These are phyloP conservation scores for Scheffersomyces stambukii DNA, from an alignment of 1,139 yeast genomes.

Conservation along the genomic window DNA sequence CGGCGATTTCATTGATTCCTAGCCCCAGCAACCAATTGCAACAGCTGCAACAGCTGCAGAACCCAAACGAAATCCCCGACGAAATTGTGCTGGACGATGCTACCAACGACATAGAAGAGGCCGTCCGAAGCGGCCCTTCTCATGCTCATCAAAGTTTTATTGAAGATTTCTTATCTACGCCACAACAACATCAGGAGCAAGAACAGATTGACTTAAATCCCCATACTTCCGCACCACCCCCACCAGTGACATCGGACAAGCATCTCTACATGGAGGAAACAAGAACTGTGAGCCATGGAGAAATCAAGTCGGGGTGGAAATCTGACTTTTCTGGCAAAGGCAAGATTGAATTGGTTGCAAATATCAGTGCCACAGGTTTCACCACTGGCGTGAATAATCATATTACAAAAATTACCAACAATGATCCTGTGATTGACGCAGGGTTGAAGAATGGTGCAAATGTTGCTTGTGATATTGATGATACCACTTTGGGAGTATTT, in stretches of 20 bases:
- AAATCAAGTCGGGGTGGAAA: slow-evolving; percentile 89
- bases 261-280: slow-evolving; percentile 65
- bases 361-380: slow-evolving; percentile 52
- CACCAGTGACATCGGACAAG: slow-evolving; percentile 12
- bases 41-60: slow-evolving; percentile 3
- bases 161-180: slow-evolving; percentile 23
- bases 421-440: slow-evolving; percentile 21
- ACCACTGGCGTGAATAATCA: slow-evolving; percentile 50
- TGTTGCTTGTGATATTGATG: slow-evolving; percentile 76
- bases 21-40: slow-evolving; percentile 8
- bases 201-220: slow-evolving; percentile 5
- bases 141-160: slow-evolving; percentile 23
- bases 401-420: slow-evolving; percentile 24
- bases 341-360: slow-evolving; percentile 70
- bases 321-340: slow-evolving; percentile 80
- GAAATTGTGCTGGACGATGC: slow-evolving; percentile 6
- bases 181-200: neutral
- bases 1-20: slow-evolving; percentile 18
- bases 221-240: slow-evolving; percentile 4
- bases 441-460: slow-evolving; percentile 45
- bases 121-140: slow-evolving; percentile 18
- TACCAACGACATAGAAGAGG: slow-evolving; percentile 8
- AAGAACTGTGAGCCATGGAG: slow-evolving; percentile 72
- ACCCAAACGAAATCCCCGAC: slow-evolving; percentile 7
- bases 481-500: slow-evolving; percentile 72